Base-by-base conservation (phyloP, 305 asterid genomes). In the Plantago rigida region DNA sequence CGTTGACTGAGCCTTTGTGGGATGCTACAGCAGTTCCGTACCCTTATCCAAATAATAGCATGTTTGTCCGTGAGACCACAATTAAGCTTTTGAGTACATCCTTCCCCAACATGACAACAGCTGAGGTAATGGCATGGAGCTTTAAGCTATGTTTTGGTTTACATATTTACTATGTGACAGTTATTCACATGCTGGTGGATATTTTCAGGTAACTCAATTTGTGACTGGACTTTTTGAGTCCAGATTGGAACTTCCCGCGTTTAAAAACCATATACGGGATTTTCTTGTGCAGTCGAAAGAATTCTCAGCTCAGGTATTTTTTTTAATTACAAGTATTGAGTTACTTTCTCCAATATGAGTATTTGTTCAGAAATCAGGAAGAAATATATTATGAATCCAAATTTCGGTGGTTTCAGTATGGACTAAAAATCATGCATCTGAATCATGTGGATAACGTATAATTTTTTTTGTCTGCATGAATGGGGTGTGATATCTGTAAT, bases 271-370 rank as follows among this genome's bases (percentile, higher is more conserved):
- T 64, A 86, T 89, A 59, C 71, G 97, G 66, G 99, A 92, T 70
- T 92, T 92, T 69, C 96, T 92, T 31, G 86, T 84, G 67, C 99
- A 92, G 69, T 88, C 99, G 10, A 92, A 92, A 71, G 99, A 84
- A 66, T 92, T 92, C 71, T 89, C 99, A 50, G 94, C 95, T 66
- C 99, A 92, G 97, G 99, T 91, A 53, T 14, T 15, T 28, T 28
- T 14, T 44, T 17, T 7, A 8, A 9, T 10, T 52, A 4, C 24
- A 5, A 13, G 4, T 11, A 13, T 8, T 19, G 58, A 9, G 26
- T 22, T 22, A 1, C 26, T 22, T 22, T 22, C 26, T 22, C 26
- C 26, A 22, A 22, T 22, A 22, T 22, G 26, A 22, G 26, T 22
- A 22, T 22, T 1, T 2, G 26, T 22, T 22, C 26, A 22, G 26